Evolutionary conservation across 805 yeast species (phyloP).

Genomic region (Ogataea trehalophila): DNA sequence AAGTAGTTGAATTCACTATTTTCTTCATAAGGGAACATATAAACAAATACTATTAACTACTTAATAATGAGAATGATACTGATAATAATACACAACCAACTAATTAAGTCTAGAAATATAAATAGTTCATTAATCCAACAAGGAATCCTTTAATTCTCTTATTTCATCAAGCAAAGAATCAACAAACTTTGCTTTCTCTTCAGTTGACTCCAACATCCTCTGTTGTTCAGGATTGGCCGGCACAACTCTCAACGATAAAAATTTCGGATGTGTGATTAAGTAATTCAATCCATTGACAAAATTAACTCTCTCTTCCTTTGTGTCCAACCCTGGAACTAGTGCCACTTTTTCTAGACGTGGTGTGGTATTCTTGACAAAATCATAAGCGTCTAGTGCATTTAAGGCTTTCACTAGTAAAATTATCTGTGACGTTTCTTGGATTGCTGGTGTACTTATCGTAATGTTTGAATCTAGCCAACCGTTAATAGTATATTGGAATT

Average conservation of each 20-base stretch:
- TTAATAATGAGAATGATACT: neutral
- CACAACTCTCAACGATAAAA: slow-evolving; percentile 60
- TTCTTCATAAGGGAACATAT: neutral
- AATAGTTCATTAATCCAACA: slow-evolving; percentile 20
- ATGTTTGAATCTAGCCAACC: slow-evolving; percentile 57
- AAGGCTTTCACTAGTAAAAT: slow-evolving; percentile 59
- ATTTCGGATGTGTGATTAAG: slow-evolving; percentile 82
- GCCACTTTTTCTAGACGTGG: slow-evolving; percentile 15
- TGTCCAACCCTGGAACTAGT: slow-evolving; percentile 57
- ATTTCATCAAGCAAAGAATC: slow-evolving; percentile 46
- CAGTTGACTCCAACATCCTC: slow-evolving; percentile 41
- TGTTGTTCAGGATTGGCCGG: slow-evolving; percentile 66
- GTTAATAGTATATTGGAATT: slow-evolving; percentile 55
- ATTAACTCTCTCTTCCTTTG: slow-evolving; percentile 51
- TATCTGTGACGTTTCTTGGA: slow-evolving; percentile 67
- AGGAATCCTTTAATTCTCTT: slow-evolving; percentile 44
- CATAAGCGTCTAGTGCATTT: slow-evolving; percentile 46
- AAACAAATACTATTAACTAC: neutral
- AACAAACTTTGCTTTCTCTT: slow-evolving; percentile 40
- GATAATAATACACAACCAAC: neutral
- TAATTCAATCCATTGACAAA: slow-evolving; percentile 62
- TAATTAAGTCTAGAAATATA: neutral
- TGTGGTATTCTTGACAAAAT: slow-evolving; percentile 31
- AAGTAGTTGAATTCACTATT: neutral
- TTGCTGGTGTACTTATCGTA: slow-evolving; percentile 42